Conservation (phyloP, 1,139 yeast genomes). For the Yamadazyma mexicana region DNA sequence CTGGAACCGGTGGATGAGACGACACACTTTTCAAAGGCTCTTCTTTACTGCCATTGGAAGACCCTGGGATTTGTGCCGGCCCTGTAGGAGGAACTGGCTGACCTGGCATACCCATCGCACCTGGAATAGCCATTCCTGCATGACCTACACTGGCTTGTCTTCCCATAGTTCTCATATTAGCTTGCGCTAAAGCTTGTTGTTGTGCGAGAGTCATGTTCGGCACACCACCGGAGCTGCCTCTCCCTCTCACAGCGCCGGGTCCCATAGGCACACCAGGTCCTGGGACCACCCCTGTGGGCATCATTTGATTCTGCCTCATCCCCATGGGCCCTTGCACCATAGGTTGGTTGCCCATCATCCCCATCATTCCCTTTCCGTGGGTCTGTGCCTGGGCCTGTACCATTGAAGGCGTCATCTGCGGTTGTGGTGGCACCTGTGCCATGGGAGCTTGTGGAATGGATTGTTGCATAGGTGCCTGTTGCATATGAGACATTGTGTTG, state of each 20-base stretch:
- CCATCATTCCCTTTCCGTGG: conserved; percentile 2
- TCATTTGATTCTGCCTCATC: conserved; percentile 1
- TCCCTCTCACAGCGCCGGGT: conserved; percentile 3
- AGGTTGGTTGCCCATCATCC: conserved; percentile 1
- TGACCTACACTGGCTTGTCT: background rate
- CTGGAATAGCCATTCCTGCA: background rate
- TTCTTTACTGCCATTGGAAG: too few relatives aligned
- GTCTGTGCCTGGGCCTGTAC: background rate
- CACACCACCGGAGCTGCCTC: conserved; percentile 2
- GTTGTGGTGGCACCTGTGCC: conserved; percentile 5
- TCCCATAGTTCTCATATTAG: background rate
- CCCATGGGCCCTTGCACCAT: conserved; percentile 4
- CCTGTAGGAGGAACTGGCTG: background rate
- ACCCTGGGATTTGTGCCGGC: background rate
- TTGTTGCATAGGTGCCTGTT: conserved; percentile 8
- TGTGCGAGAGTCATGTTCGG: conserved; percentile 8
- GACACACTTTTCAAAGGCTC: conserved; percentile 3
- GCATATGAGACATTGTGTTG: conserved; percentile 2
- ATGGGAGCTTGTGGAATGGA: too few relatives aligned
- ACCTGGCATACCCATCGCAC: background rate
- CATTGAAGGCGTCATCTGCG: background rate
- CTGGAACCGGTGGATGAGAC: conserved; percentile 17
- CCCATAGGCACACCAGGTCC: conserved; percentile 1
- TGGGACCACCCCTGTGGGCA: background rate
- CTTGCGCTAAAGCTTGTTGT: conserved; percentile 8